phyloP scores from a whole-genome alignment of 768 basidiomycete genomes.

The Boletus rubroflammeus region DNA sequence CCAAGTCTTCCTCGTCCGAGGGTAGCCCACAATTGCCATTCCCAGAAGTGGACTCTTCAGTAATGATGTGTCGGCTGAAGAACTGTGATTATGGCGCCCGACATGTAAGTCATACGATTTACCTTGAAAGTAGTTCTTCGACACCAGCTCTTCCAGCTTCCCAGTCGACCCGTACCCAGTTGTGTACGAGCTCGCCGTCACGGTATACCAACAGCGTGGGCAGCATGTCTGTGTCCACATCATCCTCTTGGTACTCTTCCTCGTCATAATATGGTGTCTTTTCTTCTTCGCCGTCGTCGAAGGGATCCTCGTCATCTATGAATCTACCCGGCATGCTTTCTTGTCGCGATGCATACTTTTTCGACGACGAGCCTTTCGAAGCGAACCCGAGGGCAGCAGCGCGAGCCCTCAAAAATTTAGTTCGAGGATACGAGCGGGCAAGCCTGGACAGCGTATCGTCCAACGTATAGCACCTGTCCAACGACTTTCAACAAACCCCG shows the following conservation, averaged over 20 bases:
- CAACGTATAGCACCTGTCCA: constrained; percentile 69
- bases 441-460: constrained; percentile 66
- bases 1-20: constrained; percentile 47
- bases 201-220: constrained; percentile 78
- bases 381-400: constrained; percentile 76
- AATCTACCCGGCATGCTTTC: constrained; percentile 23
- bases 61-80: constrained; percentile 27
- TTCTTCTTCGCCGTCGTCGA: constrained; percentile 36
- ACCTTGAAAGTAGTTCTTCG: constrained; percentile 67
- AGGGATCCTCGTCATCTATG: constrained; percentile 44
- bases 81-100: neutral
- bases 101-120: neutral
- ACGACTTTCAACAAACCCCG: constrained; percentile 43
- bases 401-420: constrained; percentile 81
- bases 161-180: constrained; percentile 89
- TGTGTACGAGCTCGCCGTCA: constrained; percentile 78
- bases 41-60: constrained; percentile 14
- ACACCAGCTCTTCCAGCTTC: constrained; percentile 67
- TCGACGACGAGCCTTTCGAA: constrained; percentile 29
- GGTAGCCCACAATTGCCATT: constrained; percentile 47
- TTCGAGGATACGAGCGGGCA: constrained; percentile 64
- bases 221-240: constrained; percentile 75
- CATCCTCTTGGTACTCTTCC: constrained; percentile 50
- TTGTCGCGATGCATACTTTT: constrained; percentile 7
- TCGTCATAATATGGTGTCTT: constrained; percentile 34